phyloP scores from a whole-genome alignment of 2,329 filamentous ascomycete genomes.

The Clarireedia homoeocarpa region DNA sequence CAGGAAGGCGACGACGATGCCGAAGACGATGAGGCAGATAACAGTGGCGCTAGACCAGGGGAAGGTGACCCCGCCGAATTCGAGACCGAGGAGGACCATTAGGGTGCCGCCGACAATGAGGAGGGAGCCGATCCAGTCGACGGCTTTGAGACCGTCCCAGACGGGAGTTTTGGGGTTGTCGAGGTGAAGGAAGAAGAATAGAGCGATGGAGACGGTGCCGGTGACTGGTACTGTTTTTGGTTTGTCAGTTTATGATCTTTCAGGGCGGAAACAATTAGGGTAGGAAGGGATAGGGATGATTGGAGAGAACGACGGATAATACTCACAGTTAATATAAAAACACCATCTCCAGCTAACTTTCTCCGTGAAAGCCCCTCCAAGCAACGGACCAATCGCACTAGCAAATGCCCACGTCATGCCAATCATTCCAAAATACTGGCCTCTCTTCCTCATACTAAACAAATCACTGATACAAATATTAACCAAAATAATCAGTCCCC shows the following conservation, averaged over 20 bases:
- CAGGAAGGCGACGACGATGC: constrained; percentile 42
- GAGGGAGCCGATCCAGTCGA: constrained; percentile 54
- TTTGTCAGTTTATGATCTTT: background rate
- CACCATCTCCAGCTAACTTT: constrained; percentile 55
- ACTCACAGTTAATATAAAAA: constrained; percentile 27
- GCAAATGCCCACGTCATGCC: constrained; percentile 57
- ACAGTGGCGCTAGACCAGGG: constrained; percentile 41
- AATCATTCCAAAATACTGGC: constrained; percentile 54
- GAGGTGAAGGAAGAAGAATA: constrained; percentile 57
- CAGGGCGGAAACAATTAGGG: background rate
- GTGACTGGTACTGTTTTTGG: background rate
- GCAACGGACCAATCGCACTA: constrained; percentile 54
- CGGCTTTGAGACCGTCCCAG: constrained; percentile 50
- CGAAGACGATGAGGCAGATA: constrained; percentile 49
- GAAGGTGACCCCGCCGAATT: constrained; percentile 69
- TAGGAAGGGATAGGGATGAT: too few relatives aligned
- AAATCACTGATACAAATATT: constrained; percentile 47
- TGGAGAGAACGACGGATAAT: background rate
- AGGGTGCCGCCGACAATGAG: constrained; percentile 63
- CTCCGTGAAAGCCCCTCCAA: constrained; percentile 59
- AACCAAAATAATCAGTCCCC: constrained; percentile 44
- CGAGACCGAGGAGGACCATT: constrained; percentile 79
- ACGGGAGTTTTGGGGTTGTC: constrained; percentile 58
- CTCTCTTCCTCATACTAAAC: constrained; percentile 39
- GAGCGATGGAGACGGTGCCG: constrained; percentile 36